Base-by-base conservation (phyloP, 306 rosid genomes). In the Acacia confusa region DNA sequence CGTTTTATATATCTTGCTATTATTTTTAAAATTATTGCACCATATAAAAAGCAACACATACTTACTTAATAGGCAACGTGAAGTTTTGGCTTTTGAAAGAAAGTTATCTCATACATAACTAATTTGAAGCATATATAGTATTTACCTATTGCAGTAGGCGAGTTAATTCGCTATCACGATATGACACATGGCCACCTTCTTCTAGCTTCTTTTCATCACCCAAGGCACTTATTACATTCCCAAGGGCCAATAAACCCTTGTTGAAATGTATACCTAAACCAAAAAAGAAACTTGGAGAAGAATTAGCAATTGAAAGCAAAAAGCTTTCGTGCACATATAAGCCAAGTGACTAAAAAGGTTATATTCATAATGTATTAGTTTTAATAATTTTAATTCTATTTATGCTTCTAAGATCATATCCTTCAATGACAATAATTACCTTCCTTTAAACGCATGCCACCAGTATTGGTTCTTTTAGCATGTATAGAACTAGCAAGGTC, bases 131-230 rank as follows among this genome's bases (percentile, higher is more conserved):
- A 28, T 28, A 67, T 3, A 40, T 27, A 32, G 38, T 57, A 17
- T 87, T 75, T 84, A 84, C 99, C 98, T 96, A n/a, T n/a, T n/a
- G 98, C 82, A 96, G 82, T 70, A 96, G 84, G 41, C 99, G 93
- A 9, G 99, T 96, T 75, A 92, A 83, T 87, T 96, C 92, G 92
- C 98, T 96, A 83, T 96, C 99, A 68, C 99, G 92, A 74, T 93
- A 96, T 45, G 99, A 97, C 67, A 96, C 97, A 11, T 93, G 97
- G 19, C 97, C 95, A 52, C 99, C 99, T 88, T 96, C 99, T 91
- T 86, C 93, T 72, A 97, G 86, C 81, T 91, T 96, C 82, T 89
- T 91, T 85, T 96, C 98, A 88, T 96, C 99, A 79, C 99, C 98
- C 86, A 96, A 74, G 45, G 98, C 99, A 84, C 98, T 96, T 84